These are phyloP conservation scores for Bodo saltans DNA, from an alignment of 78 protist species.

Conservation along the genomic window DNA sequence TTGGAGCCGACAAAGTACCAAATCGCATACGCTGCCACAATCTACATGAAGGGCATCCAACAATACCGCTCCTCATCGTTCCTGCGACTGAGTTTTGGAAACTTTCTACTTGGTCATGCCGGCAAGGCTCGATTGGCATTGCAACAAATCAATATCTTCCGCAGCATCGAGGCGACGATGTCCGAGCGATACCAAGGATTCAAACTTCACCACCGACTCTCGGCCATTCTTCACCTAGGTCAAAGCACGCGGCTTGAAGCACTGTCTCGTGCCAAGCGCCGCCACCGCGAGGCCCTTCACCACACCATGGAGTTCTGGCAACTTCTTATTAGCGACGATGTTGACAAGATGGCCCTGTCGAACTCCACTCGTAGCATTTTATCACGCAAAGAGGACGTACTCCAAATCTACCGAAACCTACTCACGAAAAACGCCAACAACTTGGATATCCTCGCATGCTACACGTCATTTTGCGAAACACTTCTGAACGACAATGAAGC, in stretches of 20 bases:
- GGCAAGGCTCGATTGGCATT: not conserved
- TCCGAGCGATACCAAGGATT: not conserved
- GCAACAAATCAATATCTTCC: not conserved
- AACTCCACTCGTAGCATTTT: not conserved
- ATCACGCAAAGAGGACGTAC: not conserved
- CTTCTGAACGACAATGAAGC: not conserved
- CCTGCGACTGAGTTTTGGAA: not conserved
- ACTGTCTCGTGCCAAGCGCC: not conserved
- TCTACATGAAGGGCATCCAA: not conserved
- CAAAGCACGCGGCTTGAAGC: not conserved
- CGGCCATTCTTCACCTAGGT: not conserved
- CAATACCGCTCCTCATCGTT: not conserved
- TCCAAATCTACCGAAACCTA: not conserved
- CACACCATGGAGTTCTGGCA: not conserved
- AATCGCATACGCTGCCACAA: not conserved
- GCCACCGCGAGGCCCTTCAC: not conserved
- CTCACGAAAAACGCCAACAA: not conserved
- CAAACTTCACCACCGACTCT: not conserved
- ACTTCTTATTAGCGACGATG: not conserved
- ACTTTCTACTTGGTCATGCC: not conserved
- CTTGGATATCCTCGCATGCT: not conserved
- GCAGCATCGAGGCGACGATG: not conserved
- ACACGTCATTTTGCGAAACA: not conserved
- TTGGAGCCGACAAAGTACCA: not conserved
- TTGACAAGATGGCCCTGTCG: not conserved